A percentile compares a stretch with the other conserved stretches of the same genome.
Evolutionary conservation across 2,329 filamentous ascomycete genomes (phyloP).

Genomic region (Sarocladiaceae sp.): DNA sequence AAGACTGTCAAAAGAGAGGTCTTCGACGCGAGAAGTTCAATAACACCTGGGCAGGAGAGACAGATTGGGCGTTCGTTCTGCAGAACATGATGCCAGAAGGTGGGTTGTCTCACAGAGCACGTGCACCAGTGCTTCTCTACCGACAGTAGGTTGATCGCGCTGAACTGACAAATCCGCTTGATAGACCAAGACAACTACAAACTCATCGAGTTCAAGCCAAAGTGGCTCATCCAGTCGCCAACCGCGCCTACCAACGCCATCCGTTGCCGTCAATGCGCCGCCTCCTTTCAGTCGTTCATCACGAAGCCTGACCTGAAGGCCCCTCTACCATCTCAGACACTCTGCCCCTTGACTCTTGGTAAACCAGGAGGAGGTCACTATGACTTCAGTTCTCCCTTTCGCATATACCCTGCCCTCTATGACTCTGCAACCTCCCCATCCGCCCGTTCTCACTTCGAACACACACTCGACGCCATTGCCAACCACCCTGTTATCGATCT

Average conservation of each 20-base stretch:
- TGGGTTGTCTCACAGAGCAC: slow-evolving; percentile 14
- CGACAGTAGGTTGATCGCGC: neutral
- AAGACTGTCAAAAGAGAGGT: slow-evolving; percentile 1
- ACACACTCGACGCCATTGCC: slow-evolving; percentile 21
- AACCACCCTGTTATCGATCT: slow-evolving; percentile 28
- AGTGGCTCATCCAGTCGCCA: slow-evolving; percentile 74
- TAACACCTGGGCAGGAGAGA: slow-evolving; percentile 43
- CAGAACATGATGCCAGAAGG: slow-evolving; percentile 57
- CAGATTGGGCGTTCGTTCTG: slow-evolving; percentile 62
- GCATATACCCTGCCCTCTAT: slow-evolving; percentile 26
- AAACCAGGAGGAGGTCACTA: slow-evolving; percentile 37
- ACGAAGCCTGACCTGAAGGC: slow-evolving; percentile 25
- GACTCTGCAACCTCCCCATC: neutral
- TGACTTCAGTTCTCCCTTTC: slow-evolving; percentile 35
- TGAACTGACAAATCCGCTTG: slow-evolving; percentile 4
- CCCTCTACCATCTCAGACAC: slow-evolving; percentile 26
- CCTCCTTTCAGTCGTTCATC: slow-evolving; percentile 30
- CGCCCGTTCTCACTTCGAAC: slow-evolving; percentile 15
- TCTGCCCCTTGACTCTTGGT: slow-evolving; percentile 60
- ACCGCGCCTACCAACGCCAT: slow-evolving; percentile 56
- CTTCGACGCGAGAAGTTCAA: slow-evolving; percentile 40
- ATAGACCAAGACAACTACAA: slow-evolving; percentile 20
- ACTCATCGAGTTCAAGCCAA: slow-evolving; percentile 75
- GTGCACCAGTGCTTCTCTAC: neutral
- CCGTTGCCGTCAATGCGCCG: slow-evolving; percentile 70